phyloP scores from a whole-genome alignment of 768 basidiomycete genomes.

The Vararia minispora region DNA sequence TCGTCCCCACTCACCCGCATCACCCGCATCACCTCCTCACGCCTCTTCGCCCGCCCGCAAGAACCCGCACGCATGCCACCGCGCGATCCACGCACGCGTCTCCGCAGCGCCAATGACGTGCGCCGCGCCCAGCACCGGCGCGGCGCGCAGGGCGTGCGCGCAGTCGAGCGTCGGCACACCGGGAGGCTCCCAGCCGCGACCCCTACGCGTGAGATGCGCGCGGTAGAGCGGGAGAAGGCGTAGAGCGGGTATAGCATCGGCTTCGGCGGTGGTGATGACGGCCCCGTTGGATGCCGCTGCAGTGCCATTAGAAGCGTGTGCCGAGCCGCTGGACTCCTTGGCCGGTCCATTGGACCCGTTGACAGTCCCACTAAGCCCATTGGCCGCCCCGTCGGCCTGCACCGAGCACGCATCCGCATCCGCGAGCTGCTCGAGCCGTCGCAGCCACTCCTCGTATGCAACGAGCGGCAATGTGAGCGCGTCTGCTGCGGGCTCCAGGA shows the following conservation, averaged over 20 bases:
- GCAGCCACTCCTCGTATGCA: conserved; percentile 16
- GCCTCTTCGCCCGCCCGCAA: too few relatives aligned
- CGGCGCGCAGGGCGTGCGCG: conserved; percentile 8
- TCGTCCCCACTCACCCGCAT: too few relatives aligned
- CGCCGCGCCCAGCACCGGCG: conserved; percentile 7
- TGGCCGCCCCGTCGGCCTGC: too few relatives aligned
- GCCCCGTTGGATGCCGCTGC: too few relatives aligned
- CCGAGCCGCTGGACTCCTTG: too few relatives aligned
- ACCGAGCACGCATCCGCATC: too few relatives aligned
- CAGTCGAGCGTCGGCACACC: conserved; percentile 14
- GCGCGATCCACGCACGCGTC: conserved; percentile 7
- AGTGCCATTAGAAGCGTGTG: too few relatives aligned
- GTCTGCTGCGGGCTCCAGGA: conserved; percentile 12
- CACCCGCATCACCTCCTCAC: too few relatives aligned
- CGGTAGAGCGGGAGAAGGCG: conserved; percentile 11
- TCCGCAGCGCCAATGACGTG: conserved; percentile 10
- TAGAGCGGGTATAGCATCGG: conserved; percentile 11
- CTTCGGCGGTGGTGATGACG: conserved; percentile 2
- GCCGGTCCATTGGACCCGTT: too few relatives aligned
- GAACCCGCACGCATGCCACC: conserved; percentile 11
- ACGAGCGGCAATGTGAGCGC: conserved; percentile 16
- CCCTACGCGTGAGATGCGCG: conserved; percentile 7
- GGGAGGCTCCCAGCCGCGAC: conserved; percentile 15
- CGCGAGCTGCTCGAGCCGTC: conserved; percentile 10
- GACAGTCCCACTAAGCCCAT: too few relatives aligned